Conservation (phyloP, 2,329 filamentous ascomycete species). For the Claviceps sp. region DNA sequence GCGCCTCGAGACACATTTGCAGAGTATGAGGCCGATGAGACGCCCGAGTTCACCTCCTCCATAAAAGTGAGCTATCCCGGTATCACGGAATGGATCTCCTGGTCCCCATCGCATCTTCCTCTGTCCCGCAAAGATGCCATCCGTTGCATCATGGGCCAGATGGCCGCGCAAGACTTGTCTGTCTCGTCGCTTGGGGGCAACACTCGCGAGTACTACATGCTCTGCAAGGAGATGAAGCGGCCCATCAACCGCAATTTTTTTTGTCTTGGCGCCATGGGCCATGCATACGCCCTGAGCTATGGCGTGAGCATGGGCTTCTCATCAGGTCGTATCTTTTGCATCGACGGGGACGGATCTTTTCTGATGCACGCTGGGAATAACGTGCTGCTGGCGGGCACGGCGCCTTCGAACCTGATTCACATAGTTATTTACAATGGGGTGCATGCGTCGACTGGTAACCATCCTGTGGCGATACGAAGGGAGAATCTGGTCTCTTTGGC, state of each 20-base stretch:
- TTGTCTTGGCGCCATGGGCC: slow-evolving; percentile 3
- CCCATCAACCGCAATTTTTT: not conserved
- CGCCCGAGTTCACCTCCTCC: not conserved
- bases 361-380: slow-evolving; percentile 4
- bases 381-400: not conserved
- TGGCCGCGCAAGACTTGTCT: not conserved
- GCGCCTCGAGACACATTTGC: not conserved
- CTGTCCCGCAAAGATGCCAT: not conserved
- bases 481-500: not conserved
- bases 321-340: not conserved
- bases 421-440: slow-evolving; percentile 2
- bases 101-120: not conserved
- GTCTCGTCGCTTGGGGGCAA: slow-evolving; percentile 3
- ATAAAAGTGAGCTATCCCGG: not conserved
- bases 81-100: not conserved
- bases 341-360: slow-evolving; percentile 3
- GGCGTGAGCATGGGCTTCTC: not conserved
- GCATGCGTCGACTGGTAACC: slow-evolving; percentile 1
- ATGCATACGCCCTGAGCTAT: not conserved
- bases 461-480: slow-evolving; percentile 1
- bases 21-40: not conserved
- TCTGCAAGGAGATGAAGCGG: slow-evolving; percentile 1
- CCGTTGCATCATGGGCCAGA: not conserved
- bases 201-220: slow-evolving; percentile 3
- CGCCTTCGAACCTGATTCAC: not conserved